Percentiles rank a stretch among this genome's conserved stretches.
Conservation (phyloP, 441 rosid genomes). For the Mallotus japonicus region DNA sequence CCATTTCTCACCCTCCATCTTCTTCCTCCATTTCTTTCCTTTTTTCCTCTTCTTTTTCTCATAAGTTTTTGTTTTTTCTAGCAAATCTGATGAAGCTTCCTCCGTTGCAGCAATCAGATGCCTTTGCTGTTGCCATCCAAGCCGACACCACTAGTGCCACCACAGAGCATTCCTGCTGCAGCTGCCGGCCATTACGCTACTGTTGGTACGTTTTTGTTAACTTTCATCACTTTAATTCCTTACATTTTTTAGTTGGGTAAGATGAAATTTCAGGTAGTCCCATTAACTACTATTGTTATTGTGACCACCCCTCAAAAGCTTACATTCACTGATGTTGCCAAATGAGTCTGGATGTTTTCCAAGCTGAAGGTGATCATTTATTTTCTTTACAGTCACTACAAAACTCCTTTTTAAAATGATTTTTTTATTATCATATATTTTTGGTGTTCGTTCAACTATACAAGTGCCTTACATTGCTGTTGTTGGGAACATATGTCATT, state of each 20-base stretch:
- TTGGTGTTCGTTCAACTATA: conserved; percentile 24
- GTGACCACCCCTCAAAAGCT: conserved; percentile 98
- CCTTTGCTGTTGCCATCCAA: no score
- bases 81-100: no score
- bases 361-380: conserved; percentile 72
- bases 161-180: no score
- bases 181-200: no score
- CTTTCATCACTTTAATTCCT: not conserved
- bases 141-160: no score
- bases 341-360: conserved; percentile 98
- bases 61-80: no score
- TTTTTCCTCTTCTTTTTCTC: no score
- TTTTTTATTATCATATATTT: conserved; percentile 13
- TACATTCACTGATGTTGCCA: conserved; percentile 92
- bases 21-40: no score
- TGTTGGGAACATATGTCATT: conserved; percentile 96
- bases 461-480: conserved; percentile 95
- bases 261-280: conserved; percentile 67
- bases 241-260: conserved; percentile 13
- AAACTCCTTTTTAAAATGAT: conserved; percentile 5
- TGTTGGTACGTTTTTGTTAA: not conserved
- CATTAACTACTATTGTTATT: conserved; percentile 88
- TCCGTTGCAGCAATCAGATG: no score
- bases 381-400: conserved; percentile 3
- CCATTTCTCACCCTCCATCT: no score